Conservation (phyloP, 1,139 yeast species). For the Kodamaea ohmeri region DNA sequence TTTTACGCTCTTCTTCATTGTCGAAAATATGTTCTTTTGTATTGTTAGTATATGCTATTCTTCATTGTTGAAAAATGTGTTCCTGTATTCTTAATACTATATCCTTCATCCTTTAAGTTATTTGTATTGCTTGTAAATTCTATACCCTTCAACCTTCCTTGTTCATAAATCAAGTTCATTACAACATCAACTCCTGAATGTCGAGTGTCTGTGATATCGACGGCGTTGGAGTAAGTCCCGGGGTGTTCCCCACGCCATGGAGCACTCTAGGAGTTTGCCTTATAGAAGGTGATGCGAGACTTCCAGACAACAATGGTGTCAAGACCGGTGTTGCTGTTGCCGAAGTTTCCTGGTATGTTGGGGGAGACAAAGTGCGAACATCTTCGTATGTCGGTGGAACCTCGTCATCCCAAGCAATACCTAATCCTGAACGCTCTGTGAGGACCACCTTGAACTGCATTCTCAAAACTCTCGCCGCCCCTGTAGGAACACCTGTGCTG, state of each 20-base stretch:
- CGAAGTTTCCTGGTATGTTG: slow-evolving; percentile 54
- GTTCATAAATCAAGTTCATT: slow-evolving; percentile 4
- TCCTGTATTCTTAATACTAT: too few relatives aligned
- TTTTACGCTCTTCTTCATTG: too few relatives aligned
- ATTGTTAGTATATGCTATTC: too few relatives aligned
- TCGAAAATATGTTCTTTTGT: too few relatives aligned
- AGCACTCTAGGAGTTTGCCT: slow-evolving; percentile 39
- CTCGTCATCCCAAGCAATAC: slow-evolving; percentile 98
- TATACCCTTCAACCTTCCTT: too few relatives aligned
- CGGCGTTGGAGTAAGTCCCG: slow-evolving; percentile 23
- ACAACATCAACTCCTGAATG: slow-evolving; percentile 34
- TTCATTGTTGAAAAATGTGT: too few relatives aligned
- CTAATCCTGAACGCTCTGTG: slow-evolving; percentile 91
- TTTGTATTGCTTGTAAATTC: too few relatives aligned
- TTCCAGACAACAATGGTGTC: slow-evolving; percentile 14
- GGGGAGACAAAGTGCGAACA: slow-evolving; percentile 80
- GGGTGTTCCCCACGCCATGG: slow-evolving; percentile 47
- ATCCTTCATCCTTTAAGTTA: too few relatives aligned
- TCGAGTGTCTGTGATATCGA: slow-evolving; percentile 35
- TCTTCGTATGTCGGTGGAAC: slow-evolving; percentile 96
- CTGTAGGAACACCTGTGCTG: slow-evolving; percentile 79
- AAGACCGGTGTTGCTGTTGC: slow-evolving; percentile 22
- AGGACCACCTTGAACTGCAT: slow-evolving; percentile 85
- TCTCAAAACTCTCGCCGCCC: slow-evolving; percentile 88
- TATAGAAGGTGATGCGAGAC: slow-evolving; percentile 14